phyloP scores from a whole-genome alignment of 2,329 filamentous ascomycete species.

The Pseudogymnoascus sp. region DNA sequence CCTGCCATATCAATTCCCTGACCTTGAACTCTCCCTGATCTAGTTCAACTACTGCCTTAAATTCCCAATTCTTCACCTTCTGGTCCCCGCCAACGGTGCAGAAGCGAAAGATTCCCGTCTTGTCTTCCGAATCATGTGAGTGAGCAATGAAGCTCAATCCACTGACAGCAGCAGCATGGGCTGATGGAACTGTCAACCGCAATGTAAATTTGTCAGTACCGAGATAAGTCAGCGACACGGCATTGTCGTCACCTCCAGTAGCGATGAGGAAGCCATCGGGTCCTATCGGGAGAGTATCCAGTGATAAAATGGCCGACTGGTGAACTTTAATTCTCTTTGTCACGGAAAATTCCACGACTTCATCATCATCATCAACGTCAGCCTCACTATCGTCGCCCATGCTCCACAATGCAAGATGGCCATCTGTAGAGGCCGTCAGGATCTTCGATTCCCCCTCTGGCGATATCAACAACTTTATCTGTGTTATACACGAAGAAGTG shows the following conservation, averaged over 20 bases:
- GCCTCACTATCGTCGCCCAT: slow-evolving; percentile 13
- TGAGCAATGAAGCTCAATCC: slow-evolving; percentile 30
- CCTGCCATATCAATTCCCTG: slow-evolving; percentile 2
- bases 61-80: slow-evolving; percentile 39
- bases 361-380: background rate
- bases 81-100: slow-evolving; percentile 40
- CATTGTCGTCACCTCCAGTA: slow-evolving; percentile 85
- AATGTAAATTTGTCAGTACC: slow-evolving; percentile 19
- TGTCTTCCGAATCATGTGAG: background rate
- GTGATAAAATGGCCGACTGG: slow-evolving; percentile 70
- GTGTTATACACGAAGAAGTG: slow-evolving; percentile 69
- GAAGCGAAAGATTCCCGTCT: slow-evolving; percentile 17
- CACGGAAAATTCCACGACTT: background rate
- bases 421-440: slow-evolving; percentile 74
- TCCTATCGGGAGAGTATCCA: slow-evolving; percentile 38
- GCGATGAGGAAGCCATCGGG: slow-evolving; percentile 37
- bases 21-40: background rate
- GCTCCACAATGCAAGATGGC: slow-evolving; percentile 59
- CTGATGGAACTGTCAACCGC: slow-evolving; percentile 40
- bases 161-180: slow-evolving; percentile 68
- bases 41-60: slow-evolving; percentile 18
- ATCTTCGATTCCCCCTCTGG: slow-evolving; percentile 35
- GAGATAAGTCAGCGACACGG: slow-evolving; percentile 52
- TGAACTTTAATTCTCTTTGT: slow-evolving; percentile 47
- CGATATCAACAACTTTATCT: slow-evolving; percentile 38